Percentiles rank a stretch among this genome's conserved stretches.
Conservation (phyloP, 2,329 filamentous ascomycete species). For the Lachnellula willkommii region DNA sequence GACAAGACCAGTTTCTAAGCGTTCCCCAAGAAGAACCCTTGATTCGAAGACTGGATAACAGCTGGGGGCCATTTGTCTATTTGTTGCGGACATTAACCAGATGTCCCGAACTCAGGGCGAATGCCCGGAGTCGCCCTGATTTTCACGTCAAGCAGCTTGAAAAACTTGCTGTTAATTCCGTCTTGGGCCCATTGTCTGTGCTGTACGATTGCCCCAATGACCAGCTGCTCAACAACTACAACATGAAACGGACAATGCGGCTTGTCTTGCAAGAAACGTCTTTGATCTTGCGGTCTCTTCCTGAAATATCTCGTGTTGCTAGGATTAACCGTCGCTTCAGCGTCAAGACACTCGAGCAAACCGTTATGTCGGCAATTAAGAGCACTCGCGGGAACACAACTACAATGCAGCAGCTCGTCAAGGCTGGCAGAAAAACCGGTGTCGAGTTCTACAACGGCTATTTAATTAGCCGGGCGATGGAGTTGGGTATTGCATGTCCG, state of each 20-base stretch:
- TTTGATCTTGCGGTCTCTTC: constrained; percentile 64
- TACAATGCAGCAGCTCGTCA: constrained; percentile 60
- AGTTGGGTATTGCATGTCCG: constrained; percentile 65
- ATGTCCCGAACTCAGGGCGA: constrained; percentile 56
- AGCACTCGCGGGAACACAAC: constrained; percentile 49
- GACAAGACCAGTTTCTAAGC: not conserved
- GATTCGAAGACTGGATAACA: constrained; percentile 25
- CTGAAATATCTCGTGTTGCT: constrained; percentile 60
- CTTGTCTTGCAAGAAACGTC: constrained; percentile 70
- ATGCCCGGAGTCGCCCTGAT: constrained; percentile 51
- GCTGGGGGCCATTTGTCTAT: constrained; percentile 45
- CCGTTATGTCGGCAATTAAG: constrained; percentile 50
- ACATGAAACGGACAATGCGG: constrained; percentile 61
- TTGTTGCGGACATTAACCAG: constrained; percentile 60
- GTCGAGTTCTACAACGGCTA: constrained; percentile 87
- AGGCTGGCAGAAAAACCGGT: constrained; percentile 60
- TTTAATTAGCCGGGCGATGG: constrained; percentile 66
- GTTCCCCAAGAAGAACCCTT: constrained; percentile 7
- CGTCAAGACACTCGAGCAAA: constrained; percentile 54
- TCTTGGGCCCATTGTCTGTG: constrained; percentile 77
- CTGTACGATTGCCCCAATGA: constrained; percentile 73
- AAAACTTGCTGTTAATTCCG: constrained; percentile 66
- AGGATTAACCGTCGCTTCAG: constrained; percentile 52
- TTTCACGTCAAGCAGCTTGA: constrained; percentile 73
- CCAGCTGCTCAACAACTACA: constrained; percentile 60